These are phyloP conservation scores for Chaetomiaceae sp. DNA, from an alignment of 2,329 filamentous ascomycete genomes.

Conservation along the genomic window DNA sequence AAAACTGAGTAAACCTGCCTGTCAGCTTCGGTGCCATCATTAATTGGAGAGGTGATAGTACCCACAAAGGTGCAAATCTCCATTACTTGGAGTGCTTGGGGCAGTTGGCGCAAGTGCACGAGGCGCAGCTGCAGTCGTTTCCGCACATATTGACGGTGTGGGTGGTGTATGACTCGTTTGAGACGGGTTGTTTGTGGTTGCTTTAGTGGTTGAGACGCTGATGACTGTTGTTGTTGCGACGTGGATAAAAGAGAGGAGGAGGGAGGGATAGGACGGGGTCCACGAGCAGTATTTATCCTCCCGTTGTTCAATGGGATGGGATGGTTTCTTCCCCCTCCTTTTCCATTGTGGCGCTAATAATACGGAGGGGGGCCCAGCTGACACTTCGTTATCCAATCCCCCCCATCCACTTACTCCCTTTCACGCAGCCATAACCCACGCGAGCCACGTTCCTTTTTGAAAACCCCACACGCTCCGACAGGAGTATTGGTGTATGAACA, in stretches of 20 bases:
- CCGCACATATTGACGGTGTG: constrained; percentile 24
- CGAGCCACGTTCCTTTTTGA: neutral
- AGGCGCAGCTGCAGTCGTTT: constrained; percentile 21
- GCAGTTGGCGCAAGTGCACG: constrained; percentile 24
- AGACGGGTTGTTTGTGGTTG: neutral
- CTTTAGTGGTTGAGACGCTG: constrained; percentile 2
- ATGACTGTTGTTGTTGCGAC: neutral
- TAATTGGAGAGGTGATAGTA: too few species aligned
- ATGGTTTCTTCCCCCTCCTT: neutral
- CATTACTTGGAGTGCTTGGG: constrained; percentile 21
- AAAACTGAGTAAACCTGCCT: too few species aligned
- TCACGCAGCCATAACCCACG: neutral
- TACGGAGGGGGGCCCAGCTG: constrained; percentile 8
- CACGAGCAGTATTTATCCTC: constrained; percentile 1
- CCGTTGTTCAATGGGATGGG: too few species aligned
- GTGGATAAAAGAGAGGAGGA: neutral
- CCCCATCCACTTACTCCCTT: neutral
- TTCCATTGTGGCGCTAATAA: neutral
- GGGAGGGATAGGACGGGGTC: neutral
- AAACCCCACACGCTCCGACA: neutral
- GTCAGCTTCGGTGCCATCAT: too few species aligned
- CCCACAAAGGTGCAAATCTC: too few species aligned
- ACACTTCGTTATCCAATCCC: too few species aligned
- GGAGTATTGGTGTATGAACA: neutral
- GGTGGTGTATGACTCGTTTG: neutral